These are phyloP conservation scores for Candida verbasci DNA, from an alignment of 805 yeast species.

Conservation along the genomic window DNA sequence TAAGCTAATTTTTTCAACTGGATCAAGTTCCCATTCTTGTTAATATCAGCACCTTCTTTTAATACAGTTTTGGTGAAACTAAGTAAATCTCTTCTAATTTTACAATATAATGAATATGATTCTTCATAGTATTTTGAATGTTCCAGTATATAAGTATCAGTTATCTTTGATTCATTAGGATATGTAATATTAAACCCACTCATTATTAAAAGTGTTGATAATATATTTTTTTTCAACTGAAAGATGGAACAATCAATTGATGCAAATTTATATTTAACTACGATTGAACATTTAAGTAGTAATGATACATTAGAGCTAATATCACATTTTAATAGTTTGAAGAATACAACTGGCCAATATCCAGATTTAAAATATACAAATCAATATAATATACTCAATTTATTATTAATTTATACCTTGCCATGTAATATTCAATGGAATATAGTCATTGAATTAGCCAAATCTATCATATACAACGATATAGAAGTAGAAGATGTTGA, in stretches of 20 bases:
- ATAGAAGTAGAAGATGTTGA: slow-evolving; percentile 8
- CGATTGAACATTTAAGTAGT: not conserved
- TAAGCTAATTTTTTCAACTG: slow-evolving; percentile 16
- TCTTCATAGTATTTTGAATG: slow-evolving; percentile 31
- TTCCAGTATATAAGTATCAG: slow-evolving; percentile 9
- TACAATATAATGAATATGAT: slow-evolving; percentile 26
- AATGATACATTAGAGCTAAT: not conserved
- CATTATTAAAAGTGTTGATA: not conserved
- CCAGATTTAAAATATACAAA: slow-evolving; percentile 5
- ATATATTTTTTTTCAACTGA: not conserved
- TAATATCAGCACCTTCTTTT: not conserved
- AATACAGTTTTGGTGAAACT: not conserved
- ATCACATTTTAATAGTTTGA: slow-evolving; percentile 1
- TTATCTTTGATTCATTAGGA: slow-evolving; percentile 3
- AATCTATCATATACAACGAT: not conserved
- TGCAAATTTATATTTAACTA: slow-evolving; percentile 1
- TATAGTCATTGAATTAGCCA: not conserved
- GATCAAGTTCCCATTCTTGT: not conserved
- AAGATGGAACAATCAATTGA: slow-evolving; percentile 1
- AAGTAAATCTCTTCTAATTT: slow-evolving; percentile 24
- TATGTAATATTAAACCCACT: slow-evolving; percentile 3
- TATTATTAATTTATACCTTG: slow-evolving; percentile 9
- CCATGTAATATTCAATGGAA: slow-evolving; percentile 7
- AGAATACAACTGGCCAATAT: not conserved
- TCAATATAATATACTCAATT: slow-evolving; percentile 6